Conservation (phyloP, 1,284 basidiomycete species). For the Cerrena zonata region DNA sequence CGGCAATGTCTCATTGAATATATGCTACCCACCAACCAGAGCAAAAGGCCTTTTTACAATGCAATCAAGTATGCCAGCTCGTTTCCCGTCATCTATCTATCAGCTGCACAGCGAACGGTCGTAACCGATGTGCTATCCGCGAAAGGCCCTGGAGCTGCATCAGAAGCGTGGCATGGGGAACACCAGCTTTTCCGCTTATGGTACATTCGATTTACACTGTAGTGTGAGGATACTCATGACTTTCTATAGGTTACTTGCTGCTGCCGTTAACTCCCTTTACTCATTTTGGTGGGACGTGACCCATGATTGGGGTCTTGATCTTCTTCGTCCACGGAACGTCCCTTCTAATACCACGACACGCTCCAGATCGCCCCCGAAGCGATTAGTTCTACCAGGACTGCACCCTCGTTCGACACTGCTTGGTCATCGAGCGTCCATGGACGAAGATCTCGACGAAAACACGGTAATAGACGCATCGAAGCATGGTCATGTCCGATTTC, state of each 20-base stretch:
- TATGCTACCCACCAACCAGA: slow-evolving; percentile 58
- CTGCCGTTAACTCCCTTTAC: slow-evolving; percentile 85
- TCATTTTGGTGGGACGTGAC: slow-evolving; percentile 99
- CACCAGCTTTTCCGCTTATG: slow-evolving; percentile 79
- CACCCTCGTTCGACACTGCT: slow-evolving; percentile 29
- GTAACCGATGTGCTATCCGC: slow-evolving; percentile 50
- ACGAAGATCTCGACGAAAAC: slow-evolving; percentile 7
- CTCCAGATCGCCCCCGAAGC: slow-evolving; percentile 31
- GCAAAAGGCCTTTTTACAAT: slow-evolving; percentile 79
- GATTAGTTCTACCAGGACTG: slow-evolving; percentile 41
- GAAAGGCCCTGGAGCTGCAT: slow-evolving; percentile 39
- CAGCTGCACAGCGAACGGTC: slow-evolving; percentile 76
- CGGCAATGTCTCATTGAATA: slow-evolving; percentile 92
- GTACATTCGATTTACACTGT: slow-evolving; percentile 36
- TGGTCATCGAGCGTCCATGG: neutral
- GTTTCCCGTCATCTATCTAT: slow-evolving; percentile 95
- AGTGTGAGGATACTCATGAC: slow-evolving; percentile 3
- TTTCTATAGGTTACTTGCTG: slow-evolving; percentile 69
- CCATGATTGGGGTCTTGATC: slow-evolving; percentile 92
- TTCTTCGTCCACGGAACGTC: slow-evolving; percentile 47
- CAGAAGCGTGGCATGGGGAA: slow-evolving; percentile 67
- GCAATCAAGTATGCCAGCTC: slow-evolving; percentile 95
- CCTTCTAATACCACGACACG: slow-evolving; percentile 17
- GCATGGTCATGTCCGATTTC: slow-evolving; percentile 33
- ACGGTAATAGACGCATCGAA: slow-evolving; percentile 17